Base-by-base conservation (phyloP, 1,139 yeast genomes). In the Arxiozyma bovina region DNA sequence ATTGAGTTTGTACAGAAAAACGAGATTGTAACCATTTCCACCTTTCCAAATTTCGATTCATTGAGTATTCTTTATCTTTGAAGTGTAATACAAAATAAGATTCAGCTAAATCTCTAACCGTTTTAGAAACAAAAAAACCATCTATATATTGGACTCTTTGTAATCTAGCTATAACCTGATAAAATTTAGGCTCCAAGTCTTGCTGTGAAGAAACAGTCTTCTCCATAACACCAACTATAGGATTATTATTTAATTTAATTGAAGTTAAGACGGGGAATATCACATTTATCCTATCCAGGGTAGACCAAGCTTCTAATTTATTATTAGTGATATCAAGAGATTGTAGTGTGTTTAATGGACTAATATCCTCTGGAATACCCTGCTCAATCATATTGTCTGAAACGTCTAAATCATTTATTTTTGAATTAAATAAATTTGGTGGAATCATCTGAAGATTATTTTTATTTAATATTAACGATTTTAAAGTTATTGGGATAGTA, bases 81-180 rank as follows among this genome's bases (percentile, higher is more conserved):
- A 84, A 81, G 59, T 76, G 76, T 1, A 83, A 76, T 41, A 85
- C 73, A 59, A 85, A 83, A 62, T 79, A 87, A 4, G 87, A 66
- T 63, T 88, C 96, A 0, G 87, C 84, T 59, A 84, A 86, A 1
- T 59, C 60, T 34, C 89, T 74, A 54, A 83, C 86, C 1, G 71
- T 75, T 0, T 55, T 55, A 1, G 72, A 64, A 8, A 87, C 69
- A 0, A 51, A 50, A 1, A 81, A 74, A 0, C 96, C 95, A 61
- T 89, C 82, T 20, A 89, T 67, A 25, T 71, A 71, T 1, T 53
- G 46, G 0, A 83, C 52, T 0, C 60, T 55, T 1, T 66, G 65
- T 12, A 82, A 69, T 42, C 91, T 70, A 0, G 83, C 83, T 21
- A 87, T 74, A 6, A 80, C 61, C 48, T 74, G 73, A 38, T 61